A percentile compares a stretch with the other conserved stretches of the same genome.
Conservation (phyloP, 345 rosid genomes). For the Euphorbia tirucalli region DNA sequence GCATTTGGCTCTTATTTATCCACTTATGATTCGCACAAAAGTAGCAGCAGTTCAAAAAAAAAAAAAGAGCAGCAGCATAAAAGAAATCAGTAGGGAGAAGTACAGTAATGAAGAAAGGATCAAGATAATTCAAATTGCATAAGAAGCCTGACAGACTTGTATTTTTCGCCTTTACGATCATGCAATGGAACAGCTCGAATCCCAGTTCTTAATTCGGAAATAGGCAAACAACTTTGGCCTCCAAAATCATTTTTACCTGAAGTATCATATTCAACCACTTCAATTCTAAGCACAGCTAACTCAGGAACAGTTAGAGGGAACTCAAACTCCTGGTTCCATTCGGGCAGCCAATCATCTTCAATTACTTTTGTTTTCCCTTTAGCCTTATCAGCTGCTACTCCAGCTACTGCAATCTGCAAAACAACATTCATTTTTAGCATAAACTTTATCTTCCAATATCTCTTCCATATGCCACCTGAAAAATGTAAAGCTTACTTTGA, state of each 20-base stretch:
- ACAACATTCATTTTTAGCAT: not conserved
- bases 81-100: no score
- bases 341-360: conserved; percentile 30
- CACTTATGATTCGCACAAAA: no score
- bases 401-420: conserved; percentile 52
- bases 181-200: conserved; percentile 41
- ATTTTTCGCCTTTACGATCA: conserved; percentile 25
- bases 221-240: conserved; percentile 46
- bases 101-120: no score
- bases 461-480: no score
- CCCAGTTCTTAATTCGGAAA: conserved; percentile 40
- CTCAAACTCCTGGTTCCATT: conserved; percentile 43
- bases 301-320: conserved; percentile 48
- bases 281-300: conserved; percentile 51
- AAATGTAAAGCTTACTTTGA: conserved; percentile 15
- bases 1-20: no score
- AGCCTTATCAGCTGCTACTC: conserved; percentile 38
- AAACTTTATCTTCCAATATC: no score
- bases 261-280: conserved; percentile 43
- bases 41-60: no score
- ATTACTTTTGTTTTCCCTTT: conserved; percentile 19
- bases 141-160: conserved; percentile 33
- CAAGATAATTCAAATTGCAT: conserved; percentile 44
- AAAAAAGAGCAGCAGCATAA: no score
- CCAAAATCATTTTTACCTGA: conserved; percentile 46